Evolutionary conservation across 2,329 filamentous ascomycete species (phyloP).

Genomic region (Monosporascus ibericus): DNA sequence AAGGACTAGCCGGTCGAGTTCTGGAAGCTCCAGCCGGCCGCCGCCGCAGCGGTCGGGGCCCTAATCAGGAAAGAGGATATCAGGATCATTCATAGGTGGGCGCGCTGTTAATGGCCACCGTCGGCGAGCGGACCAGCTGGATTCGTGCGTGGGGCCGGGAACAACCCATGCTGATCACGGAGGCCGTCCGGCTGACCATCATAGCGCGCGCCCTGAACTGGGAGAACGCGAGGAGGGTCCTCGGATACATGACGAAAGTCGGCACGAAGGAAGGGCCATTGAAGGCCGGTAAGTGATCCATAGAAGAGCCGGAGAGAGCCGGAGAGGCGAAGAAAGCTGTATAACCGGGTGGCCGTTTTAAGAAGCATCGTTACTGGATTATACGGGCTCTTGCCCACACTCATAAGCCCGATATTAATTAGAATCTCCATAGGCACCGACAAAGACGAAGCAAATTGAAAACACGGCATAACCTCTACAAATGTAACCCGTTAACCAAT

Average conservation of each 20-base stretch:
- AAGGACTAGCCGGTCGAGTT: slow-evolving; percentile 26
- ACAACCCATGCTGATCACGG: slow-evolving; percentile 8
- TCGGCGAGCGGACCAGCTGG: slow-evolving; percentile 21
- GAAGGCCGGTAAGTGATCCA: slow-evolving; percentile 15
- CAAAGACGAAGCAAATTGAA: no score
- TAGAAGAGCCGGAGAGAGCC: slow-evolving; percentile 5
- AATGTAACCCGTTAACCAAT: no score
- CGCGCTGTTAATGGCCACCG: slow-evolving; percentile 14
- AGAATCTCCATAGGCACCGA: no score
- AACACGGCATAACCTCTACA: no score
- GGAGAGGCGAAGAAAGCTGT: slow-evolving; percentile 1
- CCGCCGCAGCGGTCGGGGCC: slow-evolving; percentile 19
- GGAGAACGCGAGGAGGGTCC: slow-evolving; percentile 11
- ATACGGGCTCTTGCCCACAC: no score
- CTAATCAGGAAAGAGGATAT: slow-evolving; percentile 14
- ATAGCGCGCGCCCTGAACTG: slow-evolving; percentile 13
- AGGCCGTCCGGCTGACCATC: slow-evolving; percentile 10
- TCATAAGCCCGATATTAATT: no score
- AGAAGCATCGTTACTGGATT: no score
- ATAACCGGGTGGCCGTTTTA: background rate
- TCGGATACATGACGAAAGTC: slow-evolving; percentile 13
- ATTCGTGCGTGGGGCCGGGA: slow-evolving; percentile 6
- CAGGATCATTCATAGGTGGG: slow-evolving; percentile 12
- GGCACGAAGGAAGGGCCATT: slow-evolving; percentile 7
- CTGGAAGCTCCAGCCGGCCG: slow-evolving; percentile 25